phyloP scores from a whole-genome alignment of 768 basidiomycete species.

The Epithele typhae region DNA sequence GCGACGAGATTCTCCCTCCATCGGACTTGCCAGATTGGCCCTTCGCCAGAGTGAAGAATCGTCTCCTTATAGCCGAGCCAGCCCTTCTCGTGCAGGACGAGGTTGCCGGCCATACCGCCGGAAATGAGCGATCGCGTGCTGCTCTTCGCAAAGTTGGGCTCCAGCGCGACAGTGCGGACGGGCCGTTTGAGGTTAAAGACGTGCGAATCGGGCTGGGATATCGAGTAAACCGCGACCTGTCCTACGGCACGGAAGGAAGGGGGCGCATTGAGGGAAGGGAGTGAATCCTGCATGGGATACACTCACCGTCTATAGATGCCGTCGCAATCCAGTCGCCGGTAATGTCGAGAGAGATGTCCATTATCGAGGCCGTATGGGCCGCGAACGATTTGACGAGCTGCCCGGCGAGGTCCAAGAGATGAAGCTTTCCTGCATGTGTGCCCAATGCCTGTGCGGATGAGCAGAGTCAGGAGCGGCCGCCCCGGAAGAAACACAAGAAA shows the following conservation, averaged over 20 bases:
- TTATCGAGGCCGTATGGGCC: conserved; percentile 83
- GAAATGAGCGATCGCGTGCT: conserved; percentile 78
- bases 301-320: conserved; percentile 88
- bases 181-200: conserved; percentile 90
- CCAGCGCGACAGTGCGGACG: conserved; percentile 84
- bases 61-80: conserved; percentile 96
- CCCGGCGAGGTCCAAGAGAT: conserved; percentile 76
- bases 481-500: too few species aligned
- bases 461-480: too few species aligned
- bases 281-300: background rate
- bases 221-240: conserved; percentile 84
- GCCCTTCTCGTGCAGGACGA: conserved; percentile 90
- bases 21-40: conserved; percentile 88
- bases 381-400: conserved; percentile 85
- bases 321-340: conserved; percentile 89
- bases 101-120: conserved; percentile 85
- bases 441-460: conserved; percentile 85
- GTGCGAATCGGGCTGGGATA: conserved; percentile 76
- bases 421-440: conserved; percentile 90
- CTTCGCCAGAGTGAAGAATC: conserved; percentile 77
- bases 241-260: conserved; percentile 41
- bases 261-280: background rate
- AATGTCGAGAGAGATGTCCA: conserved; percentile 79
- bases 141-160: conserved; percentile 83
- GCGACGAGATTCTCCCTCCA: conserved; percentile 88